phyloP scores from a whole-genome alignment of 805 yeast species.

The Saccharomycopsis sp. region DNA sequence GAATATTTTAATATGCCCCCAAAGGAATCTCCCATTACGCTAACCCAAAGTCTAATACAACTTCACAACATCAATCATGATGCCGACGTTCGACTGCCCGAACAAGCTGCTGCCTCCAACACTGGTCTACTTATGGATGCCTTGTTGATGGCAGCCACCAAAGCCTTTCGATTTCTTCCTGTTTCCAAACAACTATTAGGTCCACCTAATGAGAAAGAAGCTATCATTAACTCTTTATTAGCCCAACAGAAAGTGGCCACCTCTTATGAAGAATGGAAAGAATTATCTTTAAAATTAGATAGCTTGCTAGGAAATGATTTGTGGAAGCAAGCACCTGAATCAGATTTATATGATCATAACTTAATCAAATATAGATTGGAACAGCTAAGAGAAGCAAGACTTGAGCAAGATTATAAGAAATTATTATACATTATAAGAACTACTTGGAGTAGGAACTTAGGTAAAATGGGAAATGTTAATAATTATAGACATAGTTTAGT shows the following conservation, averaged over 20 bases:
- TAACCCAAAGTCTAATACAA: slow-evolving; percentile 1
- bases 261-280: slow-evolving; percentile 58
- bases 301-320: slow-evolving; percentile 45
- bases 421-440: slow-evolving; percentile 72
- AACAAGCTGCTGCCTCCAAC: background rate
- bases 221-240: slow-evolving; percentile 20
- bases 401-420: slow-evolving; percentile 42
- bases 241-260: slow-evolving; percentile 39
- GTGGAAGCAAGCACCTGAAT: slow-evolving; percentile 61
- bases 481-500: slow-evolving; percentile 69
- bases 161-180: slow-evolving; percentile 8
- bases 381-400: slow-evolving; percentile 52
- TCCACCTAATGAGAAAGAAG: slow-evolving; percentile 16
- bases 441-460: slow-evolving; percentile 74
- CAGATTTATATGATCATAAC: slow-evolving; percentile 65
- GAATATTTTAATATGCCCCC: too few relatives aligned
- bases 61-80: slow-evolving; percentile 1
- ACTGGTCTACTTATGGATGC: background rate
- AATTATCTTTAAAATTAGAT: slow-evolving; percentile 54
- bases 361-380: slow-evolving; percentile 41
- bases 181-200: slow-evolving; percentile 14
- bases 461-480: slow-evolving; percentile 74
- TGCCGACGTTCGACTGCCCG: background rate
- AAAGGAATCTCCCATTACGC: too few relatives aligned
- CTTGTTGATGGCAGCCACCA: background rate